phyloP scores from a whole-genome alignment of 169 alveolate species.

The Plasmodium vivax region DNA sequence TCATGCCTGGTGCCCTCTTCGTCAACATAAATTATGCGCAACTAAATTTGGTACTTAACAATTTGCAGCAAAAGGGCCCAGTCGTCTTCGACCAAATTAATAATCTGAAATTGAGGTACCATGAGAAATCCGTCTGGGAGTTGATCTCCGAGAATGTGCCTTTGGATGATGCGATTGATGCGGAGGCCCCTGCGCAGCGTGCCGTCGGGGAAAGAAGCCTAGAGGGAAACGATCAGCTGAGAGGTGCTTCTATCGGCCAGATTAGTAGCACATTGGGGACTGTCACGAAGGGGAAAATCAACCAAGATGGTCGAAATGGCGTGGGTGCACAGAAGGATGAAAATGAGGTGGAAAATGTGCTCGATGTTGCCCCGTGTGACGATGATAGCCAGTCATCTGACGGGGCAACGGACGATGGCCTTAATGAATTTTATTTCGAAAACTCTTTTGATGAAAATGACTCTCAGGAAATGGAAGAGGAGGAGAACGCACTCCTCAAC shows the following conservation, averaged over 20 bases:
- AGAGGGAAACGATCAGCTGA: not conserved
- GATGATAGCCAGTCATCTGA: not conserved
- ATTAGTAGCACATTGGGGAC: not conserved
- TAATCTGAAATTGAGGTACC: not conserved
- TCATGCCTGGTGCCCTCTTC: conserved; percentile 18
- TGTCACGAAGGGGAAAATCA: not conserved
- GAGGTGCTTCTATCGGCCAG: not conserved
- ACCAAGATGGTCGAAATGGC: not conserved
- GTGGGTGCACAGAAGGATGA: not conserved
- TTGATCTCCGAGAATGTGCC: conserved; percentile 5
- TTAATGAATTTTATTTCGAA: not conserved
- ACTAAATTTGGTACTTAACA: conserved; percentile 18
- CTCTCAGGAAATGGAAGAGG: not conserved
- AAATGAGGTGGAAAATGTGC: not conserved
- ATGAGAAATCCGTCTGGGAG: conserved; percentile 21
- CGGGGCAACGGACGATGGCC: not conserved
- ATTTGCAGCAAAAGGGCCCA: conserved; percentile 1
- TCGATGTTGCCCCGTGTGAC: not conserved
- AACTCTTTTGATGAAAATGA: not conserved
- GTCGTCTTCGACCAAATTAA: not conserved
- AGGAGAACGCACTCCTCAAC: not conserved
- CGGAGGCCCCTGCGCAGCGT: not conserved
- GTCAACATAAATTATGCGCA: conserved; percentile 37
- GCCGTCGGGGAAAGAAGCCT: not conserved
- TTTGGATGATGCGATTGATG: not conserved